Evolutionary conservation across 495 filamentous ascomycete genomes (phyloP).

Genomic region (Neurospora tetraspora): DNA sequence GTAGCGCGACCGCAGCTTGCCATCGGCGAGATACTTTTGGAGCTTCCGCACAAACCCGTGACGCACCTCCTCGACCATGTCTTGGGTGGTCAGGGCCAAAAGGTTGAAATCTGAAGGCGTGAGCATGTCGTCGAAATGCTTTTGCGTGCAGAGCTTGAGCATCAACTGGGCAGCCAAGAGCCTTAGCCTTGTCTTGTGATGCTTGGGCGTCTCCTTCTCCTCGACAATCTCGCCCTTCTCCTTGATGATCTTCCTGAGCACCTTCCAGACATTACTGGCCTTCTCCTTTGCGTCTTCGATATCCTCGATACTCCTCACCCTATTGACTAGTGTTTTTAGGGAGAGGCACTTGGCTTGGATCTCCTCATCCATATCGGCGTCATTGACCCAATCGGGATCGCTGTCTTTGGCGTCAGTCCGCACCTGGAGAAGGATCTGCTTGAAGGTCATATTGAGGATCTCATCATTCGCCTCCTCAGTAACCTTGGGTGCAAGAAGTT

Average conservation of each 20-base stretch:
- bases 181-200: slow-evolving; percentile 67
- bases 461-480: slow-evolving; percentile 62
- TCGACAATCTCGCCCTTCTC: slow-evolving; percentile 72
- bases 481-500: slow-evolving; percentile 63
- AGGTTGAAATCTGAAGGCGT: slow-evolving; percentile 63
- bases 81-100: slow-evolving; percentile 71
- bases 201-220: slow-evolving; percentile 57
- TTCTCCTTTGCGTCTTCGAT: slow-evolving; percentile 51
- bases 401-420: slow-evolving; percentile 43
- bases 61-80: slow-evolving; percentile 61
- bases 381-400: slow-evolving; percentile 55
- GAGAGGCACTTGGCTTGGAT: slow-evolving; percentile 77
- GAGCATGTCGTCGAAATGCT: slow-evolving; percentile 68
- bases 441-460: slow-evolving; percentile 69
- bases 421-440: slow-evolving; percentile 62
- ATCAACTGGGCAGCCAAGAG: slow-evolving; percentile 72
- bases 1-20: slow-evolving; percentile 63
- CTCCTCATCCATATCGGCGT: slow-evolving; percentile 65
- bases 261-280: slow-evolving; percentile 60
- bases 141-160: slow-evolving; percentile 69
- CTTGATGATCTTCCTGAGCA: slow-evolving; percentile 63
- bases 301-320: slow-evolving; percentile 57
- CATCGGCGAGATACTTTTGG: slow-evolving; percentile 70
- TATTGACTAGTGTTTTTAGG: slow-evolving; percentile 82
- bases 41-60: slow-evolving; percentile 69